These are phyloP conservation scores for Tylopilus subfusipes DNA, from an alignment of 768 basidiomycete species.

Conservation along the genomic window DNA sequence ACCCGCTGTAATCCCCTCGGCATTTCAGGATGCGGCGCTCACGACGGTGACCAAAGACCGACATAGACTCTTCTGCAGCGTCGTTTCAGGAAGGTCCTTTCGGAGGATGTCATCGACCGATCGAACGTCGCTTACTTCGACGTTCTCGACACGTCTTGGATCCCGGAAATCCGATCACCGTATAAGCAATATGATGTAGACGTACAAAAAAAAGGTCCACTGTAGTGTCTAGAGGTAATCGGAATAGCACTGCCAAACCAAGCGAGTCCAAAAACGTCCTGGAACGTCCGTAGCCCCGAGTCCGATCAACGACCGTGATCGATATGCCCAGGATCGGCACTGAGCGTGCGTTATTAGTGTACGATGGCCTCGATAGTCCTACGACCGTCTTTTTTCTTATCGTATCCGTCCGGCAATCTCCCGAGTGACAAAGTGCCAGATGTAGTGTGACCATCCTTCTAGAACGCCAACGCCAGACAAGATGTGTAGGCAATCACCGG, in stretches of 20 bases:
- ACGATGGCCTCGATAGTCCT: not conserved
- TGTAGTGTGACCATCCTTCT: constrained; percentile 51
- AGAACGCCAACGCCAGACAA: constrained; percentile 45
- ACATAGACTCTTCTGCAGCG: not conserved
- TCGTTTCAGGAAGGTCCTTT: not conserved
- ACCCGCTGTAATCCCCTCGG: not conserved
- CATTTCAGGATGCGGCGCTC: not conserved
- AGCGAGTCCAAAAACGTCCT: not conserved
- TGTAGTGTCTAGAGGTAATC: no score
- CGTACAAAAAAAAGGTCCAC: no score
- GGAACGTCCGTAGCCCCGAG: not conserved
- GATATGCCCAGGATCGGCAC: not conserved
- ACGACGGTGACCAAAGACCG: not conserved
- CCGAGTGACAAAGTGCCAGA: constrained; percentile 45
- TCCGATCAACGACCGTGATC: not conserved
- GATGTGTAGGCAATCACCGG: constrained; percentile 47
- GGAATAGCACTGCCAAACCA: no score
- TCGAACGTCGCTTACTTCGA: not conserved
- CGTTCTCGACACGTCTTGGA: not conserved
- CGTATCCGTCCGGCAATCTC: constrained; percentile 32
- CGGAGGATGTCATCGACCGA: not conserved
- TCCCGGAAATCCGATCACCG: not conserved
- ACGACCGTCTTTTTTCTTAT: not conserved
- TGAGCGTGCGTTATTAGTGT: not conserved
- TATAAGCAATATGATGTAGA: not conserved